phyloP scores from a whole-genome alignment of 2,329 filamentous ascomycete genomes.

The Hypoxylon sp. region DNA sequence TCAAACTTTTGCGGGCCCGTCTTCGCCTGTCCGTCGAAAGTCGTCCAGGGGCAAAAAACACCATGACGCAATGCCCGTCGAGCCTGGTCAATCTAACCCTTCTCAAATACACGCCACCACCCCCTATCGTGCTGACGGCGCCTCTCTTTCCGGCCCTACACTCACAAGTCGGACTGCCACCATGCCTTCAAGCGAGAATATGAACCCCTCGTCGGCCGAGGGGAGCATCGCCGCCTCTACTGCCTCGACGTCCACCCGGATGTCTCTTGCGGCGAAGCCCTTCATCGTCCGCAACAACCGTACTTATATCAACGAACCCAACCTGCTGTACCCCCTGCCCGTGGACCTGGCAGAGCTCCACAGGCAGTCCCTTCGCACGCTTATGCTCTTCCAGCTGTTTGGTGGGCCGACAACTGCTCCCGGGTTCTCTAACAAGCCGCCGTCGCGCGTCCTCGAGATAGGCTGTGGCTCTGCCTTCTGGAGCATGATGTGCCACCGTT shows the following conservation, averaged over 20 bases:
- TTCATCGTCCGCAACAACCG: conserved; percentile 80
- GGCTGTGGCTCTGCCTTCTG: conserved; percentile 90
- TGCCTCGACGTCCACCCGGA: conserved; percentile 39
- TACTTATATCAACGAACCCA: conserved; percentile 79
- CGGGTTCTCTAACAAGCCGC: conserved; percentile 69
- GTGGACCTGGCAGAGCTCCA: conserved; percentile 88
- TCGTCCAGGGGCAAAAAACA: conserved; percentile 32
- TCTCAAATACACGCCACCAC: conserved; percentile 44
- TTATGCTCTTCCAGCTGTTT: conserved; percentile 82
- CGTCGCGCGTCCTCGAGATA: conserved; percentile 81
- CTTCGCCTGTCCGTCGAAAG: conserved; percentile 26
- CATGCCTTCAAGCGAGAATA: conserved; percentile 57
- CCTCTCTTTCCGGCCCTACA: conserved; percentile 55
- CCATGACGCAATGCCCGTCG: conserved; percentile 38
- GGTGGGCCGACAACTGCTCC: conserved; percentile 81
- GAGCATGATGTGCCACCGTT: conserved; percentile 87
- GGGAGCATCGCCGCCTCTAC: conserved; percentile 47
- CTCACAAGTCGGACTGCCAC: conserved; percentile 53
- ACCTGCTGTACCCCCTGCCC: conserved; percentile 82
- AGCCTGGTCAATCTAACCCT: conserved; percentile 25
- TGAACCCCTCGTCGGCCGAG: conserved; percentile 53
- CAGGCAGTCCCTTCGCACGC: conserved; percentile 83
- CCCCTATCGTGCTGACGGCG: conserved; percentile 54
- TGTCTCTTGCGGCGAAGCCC: conserved; percentile 52
- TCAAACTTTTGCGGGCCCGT: conserved; percentile 15